phyloP scores from a whole-genome alignment of 1,284 basidiomycete genomes.

The Polyporus tsugae region DNA sequence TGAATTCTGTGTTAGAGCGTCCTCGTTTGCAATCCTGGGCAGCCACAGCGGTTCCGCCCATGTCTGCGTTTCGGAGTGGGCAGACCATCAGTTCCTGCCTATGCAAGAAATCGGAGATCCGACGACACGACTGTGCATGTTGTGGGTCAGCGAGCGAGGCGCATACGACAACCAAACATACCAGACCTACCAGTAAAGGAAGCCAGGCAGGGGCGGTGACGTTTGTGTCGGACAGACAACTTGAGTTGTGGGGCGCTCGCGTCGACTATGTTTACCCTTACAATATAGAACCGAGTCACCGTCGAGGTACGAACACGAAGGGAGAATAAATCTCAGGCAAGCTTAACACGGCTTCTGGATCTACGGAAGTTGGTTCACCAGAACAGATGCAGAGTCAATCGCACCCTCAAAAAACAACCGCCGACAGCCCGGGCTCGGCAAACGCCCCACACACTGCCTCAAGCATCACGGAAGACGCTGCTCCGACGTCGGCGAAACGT shows the following conservation, averaged over 20 bases:
- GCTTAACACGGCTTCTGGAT: constrained; percentile 3
- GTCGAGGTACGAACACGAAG: background rate
- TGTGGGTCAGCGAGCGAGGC: constrained; percentile 10
- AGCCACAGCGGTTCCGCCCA: constrained; percentile 11
- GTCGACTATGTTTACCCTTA: background rate
- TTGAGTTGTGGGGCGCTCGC: background rate
- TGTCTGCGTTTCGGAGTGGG: constrained; percentile 9
- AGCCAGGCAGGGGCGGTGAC: background rate
- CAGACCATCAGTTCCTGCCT: constrained; percentile 10
- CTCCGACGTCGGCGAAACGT: constrained; percentile 18
- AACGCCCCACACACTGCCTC: constrained; percentile 5
- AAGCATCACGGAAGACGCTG: constrained; percentile 11
- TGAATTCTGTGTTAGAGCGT: constrained; percentile 10
- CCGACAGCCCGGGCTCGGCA: background rate
- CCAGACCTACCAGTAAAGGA: background rate
- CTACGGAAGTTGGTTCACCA: constrained; percentile 2
- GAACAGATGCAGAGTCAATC: constrained; percentile 3
- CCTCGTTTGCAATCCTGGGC: background rate
- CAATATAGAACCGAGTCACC: background rate
- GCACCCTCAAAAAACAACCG: background rate
- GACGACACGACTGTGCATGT: constrained; percentile 11
- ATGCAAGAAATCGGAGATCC: constrained; percentile 5
- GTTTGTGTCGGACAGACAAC: background rate
- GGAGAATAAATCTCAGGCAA: background rate
- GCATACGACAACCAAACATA: constrained; percentile 10